These are phyloP conservation scores for Singerocomus inundabilis DNA, from an alignment of 1,284 basidiomycete genomes.

Conservation along the genomic window DNA sequence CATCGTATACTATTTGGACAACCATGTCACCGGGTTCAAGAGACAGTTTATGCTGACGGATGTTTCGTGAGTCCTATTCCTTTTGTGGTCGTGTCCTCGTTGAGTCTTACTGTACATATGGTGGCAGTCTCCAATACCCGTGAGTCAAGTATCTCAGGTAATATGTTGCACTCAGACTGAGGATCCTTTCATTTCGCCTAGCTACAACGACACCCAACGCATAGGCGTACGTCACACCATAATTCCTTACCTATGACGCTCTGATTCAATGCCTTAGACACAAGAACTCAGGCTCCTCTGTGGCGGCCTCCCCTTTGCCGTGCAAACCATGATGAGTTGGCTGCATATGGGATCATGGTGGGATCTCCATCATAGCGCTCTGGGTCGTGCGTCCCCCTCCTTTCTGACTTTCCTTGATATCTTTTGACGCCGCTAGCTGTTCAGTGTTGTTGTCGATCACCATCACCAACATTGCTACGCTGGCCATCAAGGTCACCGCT, in stretches of 20 bases:
- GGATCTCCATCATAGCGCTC: slow-evolving; percentile 66
- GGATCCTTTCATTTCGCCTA: slow-evolving; percentile 20
- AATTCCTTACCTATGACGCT: background rate
- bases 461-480: slow-evolving; percentile 62
- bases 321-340: slow-evolving; percentile 51
- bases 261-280: slow-evolving; percentile 23
- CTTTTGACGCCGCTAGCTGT: background rate
- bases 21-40: slow-evolving; percentile 60
- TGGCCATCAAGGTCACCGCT: slow-evolving; percentile 63
- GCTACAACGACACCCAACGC: slow-evolving; percentile 60
- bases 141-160: slow-evolving; percentile 26
- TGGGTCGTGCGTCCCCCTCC: slow-evolving; percentile 54
- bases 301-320: slow-evolving; percentile 44
- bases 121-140: slow-evolving; percentile 40
- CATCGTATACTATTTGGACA: slow-evolving; percentile 48
- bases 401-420: background rate
- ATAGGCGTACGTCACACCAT: slow-evolving; percentile 55
- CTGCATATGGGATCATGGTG: slow-evolving; percentile 58
- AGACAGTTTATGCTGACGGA: slow-evolving; percentile 68
- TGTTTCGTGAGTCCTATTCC: slow-evolving; percentile 42
- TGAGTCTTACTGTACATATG: slow-evolving; percentile 2
- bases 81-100: background rate
- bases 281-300: slow-evolving; percentile 48
- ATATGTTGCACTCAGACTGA: background rate
- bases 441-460: slow-evolving; percentile 55